Conservation (phyloP, 176 grass and related monocot genomes). For the Raddia guianensis region DNA sequence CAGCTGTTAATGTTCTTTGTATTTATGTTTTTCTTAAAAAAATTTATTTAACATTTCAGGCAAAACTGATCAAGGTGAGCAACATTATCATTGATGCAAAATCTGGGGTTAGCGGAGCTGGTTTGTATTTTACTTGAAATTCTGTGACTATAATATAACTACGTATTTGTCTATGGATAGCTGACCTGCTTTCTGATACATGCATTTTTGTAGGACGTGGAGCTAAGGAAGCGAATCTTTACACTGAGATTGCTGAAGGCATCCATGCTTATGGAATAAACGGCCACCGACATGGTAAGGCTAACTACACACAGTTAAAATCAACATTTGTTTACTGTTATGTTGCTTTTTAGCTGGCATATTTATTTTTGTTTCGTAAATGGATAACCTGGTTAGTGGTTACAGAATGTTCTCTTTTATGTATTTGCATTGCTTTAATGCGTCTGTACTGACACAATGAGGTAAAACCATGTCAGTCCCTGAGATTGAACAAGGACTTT, state of each 20-base stretch:
- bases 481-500: slow-evolving; percentile 96
- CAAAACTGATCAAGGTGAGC: slow-evolving; percentile 66
- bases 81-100: slow-evolving; percentile 99
- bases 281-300: slow-evolving; percentile 85
- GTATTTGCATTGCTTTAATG: slow-evolving; percentile 36
- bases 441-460: slow-evolving; percentile 35
- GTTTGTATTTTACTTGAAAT: slow-evolving; percentile 41
- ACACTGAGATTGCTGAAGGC: slow-evolving; percentile 96
- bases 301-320: slow-evolving; percentile 30
- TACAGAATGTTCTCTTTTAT: slow-evolving; percentile 13
- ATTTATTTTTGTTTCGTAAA: neutral
- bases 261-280: slow-evolving; percentile 94
- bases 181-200: neutral
- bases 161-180: slow-evolving; percentile 10
- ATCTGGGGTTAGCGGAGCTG: slow-evolving; percentile 95
- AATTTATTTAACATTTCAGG: slow-evolving; percentile 55
- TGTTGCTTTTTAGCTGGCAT: neutral
- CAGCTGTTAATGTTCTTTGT: slow-evolving; percentile 23
- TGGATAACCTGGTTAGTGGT: neutral
- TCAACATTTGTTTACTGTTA: slow-evolving; percentile 21
- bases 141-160: slow-evolving; percentile 12
- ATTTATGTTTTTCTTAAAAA: slow-evolving; percentile 33
- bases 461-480: slow-evolving; percentile 65
- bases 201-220: slow-evolving; percentile 72
- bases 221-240: slow-evolving; percentile 98